Evolutionary conservation across 225 moss, liverwort and hornwort genomes (phyloP).

Genomic region (Bryoerythrophyllum caledonicum): DNA sequence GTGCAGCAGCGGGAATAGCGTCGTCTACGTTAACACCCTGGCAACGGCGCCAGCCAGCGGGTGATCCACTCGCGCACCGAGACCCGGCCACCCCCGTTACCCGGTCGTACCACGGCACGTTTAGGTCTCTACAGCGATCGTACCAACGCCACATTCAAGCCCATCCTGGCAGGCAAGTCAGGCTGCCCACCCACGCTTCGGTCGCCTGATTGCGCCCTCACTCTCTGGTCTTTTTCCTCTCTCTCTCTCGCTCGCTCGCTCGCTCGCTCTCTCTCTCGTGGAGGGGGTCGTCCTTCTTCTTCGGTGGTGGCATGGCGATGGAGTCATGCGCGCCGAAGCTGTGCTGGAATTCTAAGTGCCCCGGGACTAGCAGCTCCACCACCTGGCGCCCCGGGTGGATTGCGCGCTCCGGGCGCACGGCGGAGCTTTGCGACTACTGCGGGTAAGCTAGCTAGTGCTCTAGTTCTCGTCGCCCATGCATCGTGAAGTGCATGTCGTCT

Average conservation of each 20-base stretch:
- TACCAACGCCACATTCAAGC: slow-evolving; percentile 35
- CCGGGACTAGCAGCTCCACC: slow-evolving; percentile 53
- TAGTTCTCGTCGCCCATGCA: background rate
- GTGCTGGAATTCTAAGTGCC: slow-evolving; percentile 67
- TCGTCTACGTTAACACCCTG: too few relatives aligned
- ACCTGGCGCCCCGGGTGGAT: slow-evolving; percentile 68
- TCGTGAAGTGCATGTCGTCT: slow-evolving; percentile 16
- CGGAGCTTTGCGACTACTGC: slow-evolving; percentile 61
- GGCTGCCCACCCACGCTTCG: slow-evolving; percentile 2
- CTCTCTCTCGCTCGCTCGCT: background rate
- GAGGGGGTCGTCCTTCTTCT: too few relatives aligned
- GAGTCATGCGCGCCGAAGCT: slow-evolving; percentile 50
- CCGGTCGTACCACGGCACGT: slow-evolving; percentile 23
- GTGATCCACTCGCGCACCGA: background rate
- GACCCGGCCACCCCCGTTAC: background rate
- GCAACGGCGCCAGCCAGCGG: too few relatives aligned
- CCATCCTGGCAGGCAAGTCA: slow-evolving; percentile 22
- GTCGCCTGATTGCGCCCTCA: slow-evolving; percentile 30
- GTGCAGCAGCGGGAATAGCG: too few relatives aligned
- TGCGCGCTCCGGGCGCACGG: slow-evolving; percentile 54
- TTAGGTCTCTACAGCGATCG: slow-evolving; percentile 38
- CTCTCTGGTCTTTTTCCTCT: background rate
- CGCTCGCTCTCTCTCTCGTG: background rate
- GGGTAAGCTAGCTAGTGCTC: slow-evolving; percentile 13
- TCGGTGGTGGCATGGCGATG: slow-evolving; percentile 50